Evolutionary conservation across 148 eudicot species (phyloP), one percentile per base, ranked within the genome.

Genomic region (Camellia lanceoleosa): DNA sequence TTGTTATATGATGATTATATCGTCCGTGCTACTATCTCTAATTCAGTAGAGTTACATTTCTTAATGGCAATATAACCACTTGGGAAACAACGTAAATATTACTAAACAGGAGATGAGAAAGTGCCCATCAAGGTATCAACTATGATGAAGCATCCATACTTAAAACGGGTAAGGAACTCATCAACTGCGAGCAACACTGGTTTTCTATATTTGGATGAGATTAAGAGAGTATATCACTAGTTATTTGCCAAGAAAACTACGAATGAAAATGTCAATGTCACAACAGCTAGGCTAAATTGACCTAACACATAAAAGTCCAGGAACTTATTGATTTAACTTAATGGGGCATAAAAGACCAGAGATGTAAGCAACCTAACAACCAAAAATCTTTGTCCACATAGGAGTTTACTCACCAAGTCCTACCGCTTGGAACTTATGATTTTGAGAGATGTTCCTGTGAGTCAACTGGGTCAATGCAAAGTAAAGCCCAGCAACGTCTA

Each of bases 341-440:
- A 16, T 51, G 46, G 3, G 46, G 49, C 11, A 2, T 3, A 49
- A 55, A 30, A 55, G 5, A 10, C 7, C 15, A 20, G 76, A 73
- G 43, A 73, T 41, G 42, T 3, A 51, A 71, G 18, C 42, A 71
- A 11, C 71, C 4, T 43, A 42, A 70, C 4, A 47, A 30, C 58
- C 74, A 46, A 41, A 54, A 47, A 49, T 49, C 74, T 2, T 23
- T 20, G 61, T 0, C 43, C 23, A 15, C 5, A 71, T 14, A 3
- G 46, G 46, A 20, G n/a, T 75, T 81, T 59, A 84, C 95, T 88
- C 62, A 96, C 99, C 99, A n/a, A 93, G 94, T 80, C 99, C 99
- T 88, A 96, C 97, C 75, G 99, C 98, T 87, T 96, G 99, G 80
- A 96, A 96, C 83, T 96, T 96, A 79, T 96, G 99, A 85, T 93